Conservation (phyloP, 2,329 filamentous ascomycete species). For the Hypoxylon sp. region DNA sequence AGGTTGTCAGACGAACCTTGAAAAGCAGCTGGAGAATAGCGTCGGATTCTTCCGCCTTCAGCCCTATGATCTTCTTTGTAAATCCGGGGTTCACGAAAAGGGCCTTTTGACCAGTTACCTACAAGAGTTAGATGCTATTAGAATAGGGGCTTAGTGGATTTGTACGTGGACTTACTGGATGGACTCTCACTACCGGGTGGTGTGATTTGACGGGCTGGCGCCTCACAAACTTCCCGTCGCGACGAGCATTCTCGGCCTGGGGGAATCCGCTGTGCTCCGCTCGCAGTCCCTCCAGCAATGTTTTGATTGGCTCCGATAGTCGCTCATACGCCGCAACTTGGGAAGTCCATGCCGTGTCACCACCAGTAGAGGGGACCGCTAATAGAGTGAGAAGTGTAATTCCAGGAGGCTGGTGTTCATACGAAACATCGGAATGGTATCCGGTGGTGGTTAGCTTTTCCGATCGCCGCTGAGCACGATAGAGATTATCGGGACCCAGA, state of each 20-base stretch:
- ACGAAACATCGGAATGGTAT: slow-evolving; percentile 61
- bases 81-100: slow-evolving; percentile 75
- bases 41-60: slow-evolving; percentile 77
- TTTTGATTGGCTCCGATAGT: slow-evolving; percentile 56
- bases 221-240: slow-evolving; percentile 60
- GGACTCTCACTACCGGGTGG: slow-evolving; percentile 77
- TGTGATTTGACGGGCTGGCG: slow-evolving; percentile 75
- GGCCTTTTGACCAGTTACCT: slow-evolving; percentile 76
- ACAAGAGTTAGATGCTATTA: slow-evolving; percentile 4
- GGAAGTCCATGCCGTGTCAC: slow-evolving; percentile 58
- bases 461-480: slow-evolving; percentile 55
- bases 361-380: slow-evolving; percentile 56
- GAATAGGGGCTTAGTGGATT: not conserved
- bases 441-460: slow-evolving; percentile 57
- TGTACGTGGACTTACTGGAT: slow-evolving; percentile 62
- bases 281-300: slow-evolving; percentile 56
- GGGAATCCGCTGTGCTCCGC: slow-evolving; percentile 59
- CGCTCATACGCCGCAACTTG: slow-evolving; percentile 57
- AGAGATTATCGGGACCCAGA: slow-evolving; percentile 62
- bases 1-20: slow-evolving; percentile 50
- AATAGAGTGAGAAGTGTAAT: slow-evolving; percentile 59
- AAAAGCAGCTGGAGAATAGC: slow-evolving; percentile 79
- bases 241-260: slow-evolving; percentile 56
- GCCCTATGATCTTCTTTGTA: slow-evolving; percentile 67
- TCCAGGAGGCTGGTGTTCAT: slow-evolving; percentile 60